phyloP scores from a whole-genome alignment of 1,284 basidiomycete genomes.

The Marasmius oreades region DNA sequence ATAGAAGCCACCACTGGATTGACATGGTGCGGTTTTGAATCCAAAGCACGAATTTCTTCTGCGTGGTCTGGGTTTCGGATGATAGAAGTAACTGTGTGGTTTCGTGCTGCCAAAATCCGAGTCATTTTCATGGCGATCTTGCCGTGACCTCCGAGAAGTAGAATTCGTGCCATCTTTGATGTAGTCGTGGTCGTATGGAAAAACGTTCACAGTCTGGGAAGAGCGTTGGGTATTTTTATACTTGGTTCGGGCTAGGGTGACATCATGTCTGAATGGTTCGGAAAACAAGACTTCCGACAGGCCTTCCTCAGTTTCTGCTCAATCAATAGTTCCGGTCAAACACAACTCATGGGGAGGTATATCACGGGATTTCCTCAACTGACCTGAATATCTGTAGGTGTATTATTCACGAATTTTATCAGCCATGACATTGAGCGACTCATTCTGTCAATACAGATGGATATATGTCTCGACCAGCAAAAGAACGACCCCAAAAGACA shows the following conservation, averaged over 20 bases:
- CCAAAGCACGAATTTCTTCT: slow-evolving; percentile 3
- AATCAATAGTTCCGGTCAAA: too few relatives aligned
- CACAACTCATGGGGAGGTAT: too few relatives aligned
- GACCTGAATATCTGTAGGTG: too few relatives aligned
- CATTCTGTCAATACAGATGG: slow-evolving; percentile 2
- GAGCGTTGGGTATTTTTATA: background rate
- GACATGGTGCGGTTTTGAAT: background rate
- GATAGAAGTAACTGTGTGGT: slow-evolving; percentile 6
- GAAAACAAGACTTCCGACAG: too few relatives aligned
- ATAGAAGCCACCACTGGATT: slow-evolving; percentile 2
- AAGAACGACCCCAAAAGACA: too few relatives aligned
- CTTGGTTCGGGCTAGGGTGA: background rate
- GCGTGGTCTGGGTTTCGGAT: slow-evolving; percentile 7
- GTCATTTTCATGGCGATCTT: slow-evolving; percentile 2
- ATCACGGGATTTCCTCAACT: background rate
- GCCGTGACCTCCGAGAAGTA: slow-evolving; percentile 1
- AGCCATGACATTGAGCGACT: too few relatives aligned
- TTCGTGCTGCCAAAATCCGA: background rate
- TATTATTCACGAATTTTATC: too few relatives aligned
- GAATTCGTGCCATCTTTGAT: background rate
- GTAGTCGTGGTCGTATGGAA: background rate
- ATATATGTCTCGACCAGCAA: slow-evolving; percentile 9
- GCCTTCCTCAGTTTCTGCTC: too few relatives aligned
- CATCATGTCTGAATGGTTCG: too few relatives aligned
- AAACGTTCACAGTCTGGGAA: background rate